Conservation (phyloP, 2,329 filamentous ascomycete species). For the Clarireedia paspali region DNA sequence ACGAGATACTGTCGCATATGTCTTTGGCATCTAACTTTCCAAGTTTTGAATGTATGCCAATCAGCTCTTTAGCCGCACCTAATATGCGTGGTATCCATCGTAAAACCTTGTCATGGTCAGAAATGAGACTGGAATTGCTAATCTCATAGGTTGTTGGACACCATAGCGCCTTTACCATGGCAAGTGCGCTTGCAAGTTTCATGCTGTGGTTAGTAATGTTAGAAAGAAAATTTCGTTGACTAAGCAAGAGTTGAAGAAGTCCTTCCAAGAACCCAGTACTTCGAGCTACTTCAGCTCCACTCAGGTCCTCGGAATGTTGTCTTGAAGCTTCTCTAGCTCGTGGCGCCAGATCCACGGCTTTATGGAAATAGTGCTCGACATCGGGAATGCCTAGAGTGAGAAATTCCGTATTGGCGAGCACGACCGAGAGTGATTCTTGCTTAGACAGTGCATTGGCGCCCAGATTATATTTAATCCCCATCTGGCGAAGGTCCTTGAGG, state of each 20-base stretch:
- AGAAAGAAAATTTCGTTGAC: constrained; percentile 43
- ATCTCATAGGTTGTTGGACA: constrained; percentile 30
- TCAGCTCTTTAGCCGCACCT: constrained; percentile 50
- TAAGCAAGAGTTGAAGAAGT: constrained; percentile 58
- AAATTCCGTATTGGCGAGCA: constrained; percentile 54
- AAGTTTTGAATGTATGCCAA: constrained; percentile 60
- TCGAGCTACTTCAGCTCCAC: constrained; percentile 67
- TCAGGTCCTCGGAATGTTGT: constrained; percentile 80
- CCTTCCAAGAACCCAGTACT: constrained; percentile 85
- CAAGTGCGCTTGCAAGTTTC: constrained; percentile 18
- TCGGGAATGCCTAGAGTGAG: constrained; percentile 22
- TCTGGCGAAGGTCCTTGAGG: constrained; percentile 71
- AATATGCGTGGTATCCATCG: constrained; percentile 66
- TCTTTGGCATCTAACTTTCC: constrained; percentile 41
- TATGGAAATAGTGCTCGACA: constrained; percentile 67
- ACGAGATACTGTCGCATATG: constrained; percentile 39
- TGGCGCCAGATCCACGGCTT: constrained; percentile 65
- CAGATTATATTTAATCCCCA: constrained; percentile 84
- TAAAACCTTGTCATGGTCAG: constrained; percentile 28
- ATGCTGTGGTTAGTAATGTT: constrained; percentile 11
- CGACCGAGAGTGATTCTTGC: constrained; percentile 62
- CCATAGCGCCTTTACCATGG: constrained; percentile 32
- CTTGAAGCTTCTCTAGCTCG: constrained; percentile 57
- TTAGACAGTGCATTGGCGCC: constrained; percentile 63
- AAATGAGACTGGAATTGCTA: not conserved